Evolutionary conservation across 164 flowering plant genomes (phyloP).

Genomic region (Vitis cinerea): DNA sequence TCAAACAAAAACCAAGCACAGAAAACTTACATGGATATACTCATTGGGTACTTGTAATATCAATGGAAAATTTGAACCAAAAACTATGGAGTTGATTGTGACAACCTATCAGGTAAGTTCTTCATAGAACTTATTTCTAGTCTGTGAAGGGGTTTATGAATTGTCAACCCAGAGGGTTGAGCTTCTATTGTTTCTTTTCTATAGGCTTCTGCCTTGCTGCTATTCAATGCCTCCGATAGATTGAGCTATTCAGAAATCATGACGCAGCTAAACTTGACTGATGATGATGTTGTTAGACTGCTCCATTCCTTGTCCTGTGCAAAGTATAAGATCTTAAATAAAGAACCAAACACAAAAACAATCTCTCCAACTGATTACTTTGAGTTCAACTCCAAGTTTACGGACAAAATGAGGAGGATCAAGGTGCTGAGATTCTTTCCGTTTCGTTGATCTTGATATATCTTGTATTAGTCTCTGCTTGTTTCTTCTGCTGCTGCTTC

Average conservation of each 20-base stretch:
- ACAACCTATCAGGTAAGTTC: slow-evolving; percentile 78
- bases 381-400: slow-evolving; percentile 82
- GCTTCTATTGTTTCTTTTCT: slow-evolving; percentile 8
- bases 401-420: slow-evolving; percentile 89
- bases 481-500: neutral
- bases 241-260: slow-evolving; percentile 73
- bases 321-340: slow-evolving; percentile 76
- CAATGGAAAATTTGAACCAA: slow-evolving; percentile 76
- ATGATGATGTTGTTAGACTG: slow-evolving; percentile 72
- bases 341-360: slow-evolving; percentile 77
- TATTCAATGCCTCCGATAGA: slow-evolving; percentile 74
- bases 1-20: slow-evolving; percentile 77
- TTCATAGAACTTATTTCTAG: neutral
- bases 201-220: slow-evolving; percentile 73
- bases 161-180: slow-evolving; percentile 1
- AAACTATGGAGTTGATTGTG: slow-evolving; percentile 79
- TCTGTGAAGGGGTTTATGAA: neutral
- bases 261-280: slow-evolving; percentile 73
- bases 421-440: slow-evolving; percentile 46
- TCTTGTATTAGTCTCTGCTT: neutral
- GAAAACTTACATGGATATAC: slow-evolving; percentile 93
- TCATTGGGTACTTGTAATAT: slow-evolving; percentile 86
- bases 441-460: neutral
- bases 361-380: slow-evolving; percentile 68
- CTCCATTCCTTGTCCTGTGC: slow-evolving; percentile 92